Conservation (phyloP, 1,284 basidiomycete species). For the Ganoderma lingzhi region DNA sequence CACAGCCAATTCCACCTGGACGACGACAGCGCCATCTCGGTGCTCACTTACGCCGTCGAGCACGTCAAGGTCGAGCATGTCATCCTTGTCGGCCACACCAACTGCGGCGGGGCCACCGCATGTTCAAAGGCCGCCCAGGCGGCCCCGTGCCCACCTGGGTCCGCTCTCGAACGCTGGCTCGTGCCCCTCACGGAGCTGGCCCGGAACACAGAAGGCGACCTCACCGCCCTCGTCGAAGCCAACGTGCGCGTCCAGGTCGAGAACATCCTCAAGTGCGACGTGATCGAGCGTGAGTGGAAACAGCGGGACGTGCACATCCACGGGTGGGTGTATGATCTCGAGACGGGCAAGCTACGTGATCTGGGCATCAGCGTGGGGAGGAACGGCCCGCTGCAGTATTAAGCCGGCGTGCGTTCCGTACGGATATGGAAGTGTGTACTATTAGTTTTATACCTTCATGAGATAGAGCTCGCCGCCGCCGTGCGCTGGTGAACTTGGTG, state of each 20-base stretch:
- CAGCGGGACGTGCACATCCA: constrained; percentile 77
- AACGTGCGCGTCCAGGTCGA: constrained; percentile 84
- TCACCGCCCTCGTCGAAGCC: constrained; percentile 66
- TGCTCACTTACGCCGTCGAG: constrained; percentile 85
- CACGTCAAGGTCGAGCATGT: constrained; percentile 86
- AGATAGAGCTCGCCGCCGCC: not conserved
- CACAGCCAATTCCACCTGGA: constrained; percentile 80
- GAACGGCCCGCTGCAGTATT: constrained; percentile 18
- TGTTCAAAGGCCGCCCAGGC: constrained; percentile 54
- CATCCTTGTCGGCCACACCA: constrained; percentile 82
- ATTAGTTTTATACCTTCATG: not conserved
- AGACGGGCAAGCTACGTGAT: constrained; percentile 75
- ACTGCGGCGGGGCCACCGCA: constrained; percentile 82
- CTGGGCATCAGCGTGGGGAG: constrained; percentile 54
- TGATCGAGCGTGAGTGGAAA: constrained; percentile 78
- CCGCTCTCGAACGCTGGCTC: constrained; percentile 77
- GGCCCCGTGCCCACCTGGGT: constrained; percentile 45
- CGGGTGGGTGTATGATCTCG: constrained; percentile 87
- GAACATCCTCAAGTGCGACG: constrained; percentile 70
- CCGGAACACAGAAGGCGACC: constrained; percentile 47
- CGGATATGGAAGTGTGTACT: not conserved
- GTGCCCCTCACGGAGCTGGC: constrained; percentile 71
- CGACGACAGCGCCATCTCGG: constrained; percentile 83
- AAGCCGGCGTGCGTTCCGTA: not conserved
- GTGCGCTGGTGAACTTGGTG: no score